Percentiles rank a stretch among this genome's conserved stretches.
phyloP scores from a whole-genome alignment of 2,329 filamentous ascomycete species.

The Orbilia ellipsospora region DNA sequence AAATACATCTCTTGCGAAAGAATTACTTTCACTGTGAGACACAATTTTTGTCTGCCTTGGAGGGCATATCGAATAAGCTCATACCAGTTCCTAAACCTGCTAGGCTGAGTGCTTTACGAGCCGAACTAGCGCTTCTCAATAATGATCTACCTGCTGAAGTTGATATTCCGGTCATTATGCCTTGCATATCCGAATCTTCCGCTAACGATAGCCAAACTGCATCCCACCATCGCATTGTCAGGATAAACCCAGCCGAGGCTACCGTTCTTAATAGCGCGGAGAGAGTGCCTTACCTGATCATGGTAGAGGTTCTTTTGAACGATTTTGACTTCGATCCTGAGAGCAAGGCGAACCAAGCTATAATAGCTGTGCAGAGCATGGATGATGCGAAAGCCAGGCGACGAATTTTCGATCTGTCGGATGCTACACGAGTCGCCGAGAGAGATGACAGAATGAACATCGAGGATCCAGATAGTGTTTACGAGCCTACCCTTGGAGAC shows the following conservation, averaged over 20 bases:
- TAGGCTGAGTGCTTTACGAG: conserved; percentile 80
- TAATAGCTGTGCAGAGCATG: conserved; percentile 71
- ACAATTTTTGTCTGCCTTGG: conserved; percentile 80
- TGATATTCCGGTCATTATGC: conserved; percentile 82
- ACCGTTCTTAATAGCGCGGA: conserved; percentile 88
- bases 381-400: conserved; percentile 66
- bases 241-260: conserved; percentile 83
- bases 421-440: conserved; percentile 68
- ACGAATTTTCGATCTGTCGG: conserved; percentile 76
- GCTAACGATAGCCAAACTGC: conserved; percentile 74
- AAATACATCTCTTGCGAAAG: conserved; percentile 77
- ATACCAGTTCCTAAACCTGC: conserved; percentile 84
- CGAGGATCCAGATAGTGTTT: conserved; percentile 75
- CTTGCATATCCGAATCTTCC: conserved; percentile 69
- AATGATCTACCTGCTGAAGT: conserved; percentile 85
- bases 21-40: conserved; percentile 87
- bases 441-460: conserved; percentile 64
- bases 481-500: conserved; percentile 83
- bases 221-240: conserved; percentile 82
- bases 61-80: conserved; percentile 85
- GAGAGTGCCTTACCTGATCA: conserved; percentile 84
- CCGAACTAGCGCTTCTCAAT: conserved; percentile 81
- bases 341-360: conserved; percentile 75
- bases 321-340: conserved; percentile 86
- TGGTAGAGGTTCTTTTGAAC: conserved; percentile 83